phyloP scores from a whole-genome alignment of 2,329 filamentous ascomycete genomes.

The Chrysoporthe puriensis region DNA sequence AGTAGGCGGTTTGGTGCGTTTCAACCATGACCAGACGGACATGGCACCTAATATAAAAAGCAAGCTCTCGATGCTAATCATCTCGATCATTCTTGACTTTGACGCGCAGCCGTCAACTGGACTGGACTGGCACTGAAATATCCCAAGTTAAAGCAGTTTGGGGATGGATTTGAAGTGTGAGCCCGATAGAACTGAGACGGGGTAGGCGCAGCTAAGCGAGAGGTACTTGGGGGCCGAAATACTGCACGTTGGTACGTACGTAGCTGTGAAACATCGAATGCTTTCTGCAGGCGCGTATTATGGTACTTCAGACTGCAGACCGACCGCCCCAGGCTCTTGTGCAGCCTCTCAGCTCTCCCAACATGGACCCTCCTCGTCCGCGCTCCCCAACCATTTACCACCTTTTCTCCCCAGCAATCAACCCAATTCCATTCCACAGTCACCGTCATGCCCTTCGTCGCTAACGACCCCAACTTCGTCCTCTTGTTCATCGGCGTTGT shows the following conservation, averaged over 20 bases:
- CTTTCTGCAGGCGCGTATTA: too few species aligned
- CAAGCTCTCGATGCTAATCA: not conserved
- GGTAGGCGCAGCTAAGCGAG: too few species aligned
- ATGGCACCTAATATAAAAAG: not conserved
- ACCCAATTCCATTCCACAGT: not conserved
- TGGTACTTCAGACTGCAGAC: too few species aligned
- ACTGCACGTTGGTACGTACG: not conserved
- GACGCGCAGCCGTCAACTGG: too few species aligned
- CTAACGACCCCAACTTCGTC: not conserved
- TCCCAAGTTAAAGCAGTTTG: not conserved
- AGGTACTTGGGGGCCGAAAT: not conserved
- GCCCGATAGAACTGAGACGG: not conserved
- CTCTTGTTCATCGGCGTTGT: conserved; percentile 13
- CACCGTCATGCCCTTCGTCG: conserved; percentile 12
- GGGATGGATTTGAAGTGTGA: not conserved
- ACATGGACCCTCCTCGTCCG: too few species aligned
- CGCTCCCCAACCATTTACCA: not conserved
- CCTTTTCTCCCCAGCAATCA: not conserved
- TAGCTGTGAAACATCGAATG: too few species aligned
- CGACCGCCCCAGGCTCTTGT: too few species aligned
- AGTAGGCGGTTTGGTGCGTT: not conserved
- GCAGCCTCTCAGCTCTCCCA: too few species aligned
- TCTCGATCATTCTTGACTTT: not conserved
- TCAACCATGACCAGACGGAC: not conserved
- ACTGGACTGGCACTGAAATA: too few species aligned